Evolutionary conservation across 179 eudicot genomes (phyloP).

Genomic region (Sideroxylon spinosum): DNA sequence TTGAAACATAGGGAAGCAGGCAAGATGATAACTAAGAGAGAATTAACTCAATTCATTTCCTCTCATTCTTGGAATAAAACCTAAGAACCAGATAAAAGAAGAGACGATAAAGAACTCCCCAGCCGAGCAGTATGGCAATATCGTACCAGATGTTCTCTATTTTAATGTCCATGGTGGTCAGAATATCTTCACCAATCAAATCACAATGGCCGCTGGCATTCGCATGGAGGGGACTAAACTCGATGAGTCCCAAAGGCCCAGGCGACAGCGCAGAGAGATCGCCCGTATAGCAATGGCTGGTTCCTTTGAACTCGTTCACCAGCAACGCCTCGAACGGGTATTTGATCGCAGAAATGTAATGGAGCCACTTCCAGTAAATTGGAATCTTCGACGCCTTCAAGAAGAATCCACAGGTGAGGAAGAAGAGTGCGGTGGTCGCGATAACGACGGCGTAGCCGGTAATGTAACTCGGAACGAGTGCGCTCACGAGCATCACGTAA

Average conservation of each 20-base stretch:
- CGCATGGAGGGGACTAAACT: conserved; percentile 29
- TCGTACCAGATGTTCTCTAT: conserved; percentile 40
- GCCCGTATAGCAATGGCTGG: conserved; percentile 31
- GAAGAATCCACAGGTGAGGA: conserved; percentile 52
- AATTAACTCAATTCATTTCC: conserved; percentile 26
- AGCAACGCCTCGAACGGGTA: conserved; percentile 53
- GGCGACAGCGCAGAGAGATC: conserved; percentile 30
- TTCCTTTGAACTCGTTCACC: conserved; percentile 39
- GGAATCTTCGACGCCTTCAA: conserved; percentile 43
- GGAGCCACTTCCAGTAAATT: conserved; percentile 44
- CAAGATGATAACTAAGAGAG: no score
- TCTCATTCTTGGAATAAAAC: conserved; percentile 50
- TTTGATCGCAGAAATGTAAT: conserved; percentile 48
- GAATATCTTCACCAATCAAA: conserved; percentile 45
- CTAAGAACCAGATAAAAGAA: conserved; percentile 48
- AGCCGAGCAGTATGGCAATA: conserved; percentile 39
- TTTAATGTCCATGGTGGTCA: conserved; percentile 39
- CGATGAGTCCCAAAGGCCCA: conserved; percentile 40
- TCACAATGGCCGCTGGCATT: conserved; percentile 18
- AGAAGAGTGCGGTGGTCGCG: conserved; percentile 55
- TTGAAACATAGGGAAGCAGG: no score
- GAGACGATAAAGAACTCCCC: conserved; percentile 53
- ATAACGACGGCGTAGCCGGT: conserved; percentile 51
- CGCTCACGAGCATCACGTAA: conserved; percentile 51
- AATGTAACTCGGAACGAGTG: conserved; percentile 52